Evolutionary conservation across 139 green algal genomes (phyloP).

Genomic region (Deuterostichococcus epilithicus): DNA sequence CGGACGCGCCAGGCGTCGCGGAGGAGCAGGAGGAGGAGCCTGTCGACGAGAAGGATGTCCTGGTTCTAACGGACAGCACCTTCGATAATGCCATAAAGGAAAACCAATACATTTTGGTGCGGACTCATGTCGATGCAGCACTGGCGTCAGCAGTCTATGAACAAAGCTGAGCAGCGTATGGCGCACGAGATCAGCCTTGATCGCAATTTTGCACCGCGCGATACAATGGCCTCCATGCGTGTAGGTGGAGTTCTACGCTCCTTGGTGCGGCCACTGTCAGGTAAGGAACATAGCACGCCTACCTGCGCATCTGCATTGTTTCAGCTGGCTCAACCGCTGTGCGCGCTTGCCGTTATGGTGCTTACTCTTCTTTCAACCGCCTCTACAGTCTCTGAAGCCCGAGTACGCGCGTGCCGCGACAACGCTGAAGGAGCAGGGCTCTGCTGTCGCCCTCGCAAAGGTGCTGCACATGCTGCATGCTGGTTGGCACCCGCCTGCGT

Average conservation of each 20-base stretch:
- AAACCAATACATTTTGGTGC: background rate
- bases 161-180: background rate
- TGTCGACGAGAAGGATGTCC: background rate
- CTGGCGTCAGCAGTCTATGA: too few relatives aligned
- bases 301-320: background rate
- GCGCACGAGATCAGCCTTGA: background rate
- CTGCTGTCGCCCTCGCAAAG: conserved; percentile 60
- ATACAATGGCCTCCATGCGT: background rate
- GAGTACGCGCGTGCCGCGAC: conserved; percentile 72
- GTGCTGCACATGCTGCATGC: conserved; percentile 18
- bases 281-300: too few relatives aligned
- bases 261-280: conserved; percentile 81
- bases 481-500: background rate
- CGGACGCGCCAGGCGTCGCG: too few relatives aligned
- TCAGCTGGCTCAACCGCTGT: background rate
- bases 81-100: background rate
- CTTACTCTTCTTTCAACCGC: background rate
- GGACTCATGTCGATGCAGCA: too few relatives aligned
- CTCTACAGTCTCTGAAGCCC: conserved; percentile 60
- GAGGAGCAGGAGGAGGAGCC: background rate
- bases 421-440: background rate
- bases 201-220: background rate
- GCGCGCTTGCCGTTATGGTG: background rate
- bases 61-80: background rate
- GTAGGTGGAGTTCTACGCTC: conserved; percentile 74